phyloP scores from a whole-genome alignment of 306 rosid species.

The cucumber (Cucumis sativus) region DNA sequence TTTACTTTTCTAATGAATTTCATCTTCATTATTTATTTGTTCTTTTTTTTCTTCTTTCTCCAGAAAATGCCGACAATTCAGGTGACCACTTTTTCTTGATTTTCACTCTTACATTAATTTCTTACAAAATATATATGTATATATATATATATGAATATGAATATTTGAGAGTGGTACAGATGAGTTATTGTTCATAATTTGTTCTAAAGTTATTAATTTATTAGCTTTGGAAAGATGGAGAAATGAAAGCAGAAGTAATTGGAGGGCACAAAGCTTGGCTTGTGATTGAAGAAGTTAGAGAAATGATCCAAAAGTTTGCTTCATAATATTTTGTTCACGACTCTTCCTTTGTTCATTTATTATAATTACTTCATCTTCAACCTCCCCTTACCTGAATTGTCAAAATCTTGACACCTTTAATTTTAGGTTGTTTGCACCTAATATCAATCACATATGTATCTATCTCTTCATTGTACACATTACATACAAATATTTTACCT shows the following conservation, averaged over 20 bases:
- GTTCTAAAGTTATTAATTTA: not conserved
- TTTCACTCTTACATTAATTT: too few species aligned
- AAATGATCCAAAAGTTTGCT: constrained; percentile 50
- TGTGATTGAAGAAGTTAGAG: constrained; percentile 74
- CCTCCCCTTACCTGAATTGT: not conserved
- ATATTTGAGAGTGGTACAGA: too few species aligned
- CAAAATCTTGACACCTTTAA: not conserved
- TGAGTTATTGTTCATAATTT: not conserved
- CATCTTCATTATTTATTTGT: not conserved
- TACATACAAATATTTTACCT: too few species aligned
- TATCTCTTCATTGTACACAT: too few species aligned
- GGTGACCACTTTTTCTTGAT: constrained; percentile 22
- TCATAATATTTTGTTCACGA: not conserved
- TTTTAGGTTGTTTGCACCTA: too few species aligned
- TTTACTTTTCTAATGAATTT: not conserved
- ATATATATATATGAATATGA: too few species aligned
- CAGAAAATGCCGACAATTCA: constrained; percentile 99
- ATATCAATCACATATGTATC: too few species aligned
- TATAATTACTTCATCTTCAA: not conserved
- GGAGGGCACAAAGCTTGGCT: constrained; percentile 90
- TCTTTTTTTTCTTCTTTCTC: not conserved
- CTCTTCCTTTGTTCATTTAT: too few species aligned
- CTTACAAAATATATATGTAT: too few species aligned
- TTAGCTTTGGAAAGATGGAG: constrained; percentile 89
- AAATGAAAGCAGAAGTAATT: constrained; percentile 71